These are phyloP conservation scores for Collybia sordida DNA, from an alignment of 768 basidiomycete genomes.

Conservation along the genomic window DNA sequence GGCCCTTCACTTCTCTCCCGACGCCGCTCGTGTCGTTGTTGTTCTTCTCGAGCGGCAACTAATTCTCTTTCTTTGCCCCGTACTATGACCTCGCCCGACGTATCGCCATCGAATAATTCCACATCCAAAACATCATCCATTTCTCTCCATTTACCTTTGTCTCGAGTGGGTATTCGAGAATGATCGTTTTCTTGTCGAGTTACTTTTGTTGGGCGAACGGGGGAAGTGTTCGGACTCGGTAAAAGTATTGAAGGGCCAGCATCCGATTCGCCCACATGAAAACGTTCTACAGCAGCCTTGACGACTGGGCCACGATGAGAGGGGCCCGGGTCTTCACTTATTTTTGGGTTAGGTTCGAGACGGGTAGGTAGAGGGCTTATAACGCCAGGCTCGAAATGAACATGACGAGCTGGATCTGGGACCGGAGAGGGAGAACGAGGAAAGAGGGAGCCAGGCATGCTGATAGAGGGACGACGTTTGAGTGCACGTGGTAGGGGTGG, in stretches of 20 bases:
- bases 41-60: slow-evolving; percentile 51
- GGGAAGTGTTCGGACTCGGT: slow-evolving; percentile 42
- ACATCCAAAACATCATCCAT: slow-evolving; percentile 18
- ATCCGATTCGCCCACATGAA: slow-evolving; percentile 43
- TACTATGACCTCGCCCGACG: slow-evolving; percentile 46
- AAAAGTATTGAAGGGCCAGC: slow-evolving; percentile 53
- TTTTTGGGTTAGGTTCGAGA: neutral
- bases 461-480: slow-evolving; percentile 43
- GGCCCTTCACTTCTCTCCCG: slow-evolving; percentile 35
- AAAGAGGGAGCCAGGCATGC: slow-evolving; percentile 81
- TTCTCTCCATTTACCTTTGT: slow-evolving; percentile 49
- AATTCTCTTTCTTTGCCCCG: slow-evolving; percentile 66
- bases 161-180: slow-evolving; percentile 5
- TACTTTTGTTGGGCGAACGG: slow-evolving; percentile 13
- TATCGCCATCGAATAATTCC: slow-evolving; percentile 26
- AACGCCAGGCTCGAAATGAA: slow-evolving; percentile 35
- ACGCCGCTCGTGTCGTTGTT: slow-evolving; percentile 40
- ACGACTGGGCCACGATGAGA: slow-evolving; percentile 33
- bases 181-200: neutral
- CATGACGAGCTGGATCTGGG: slow-evolving; percentile 37
- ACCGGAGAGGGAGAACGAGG: slow-evolving; percentile 70
- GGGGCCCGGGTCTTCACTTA: slow-evolving; percentile 11
- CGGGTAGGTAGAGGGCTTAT: slow-evolving; percentile 8
- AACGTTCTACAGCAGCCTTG: slow-evolving; percentile 48
- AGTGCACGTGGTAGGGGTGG: slow-evolving; percentile 31